Conservation (phyloP, 176 grass and related monocot species). For the Microstegium vimineum region DNA sequence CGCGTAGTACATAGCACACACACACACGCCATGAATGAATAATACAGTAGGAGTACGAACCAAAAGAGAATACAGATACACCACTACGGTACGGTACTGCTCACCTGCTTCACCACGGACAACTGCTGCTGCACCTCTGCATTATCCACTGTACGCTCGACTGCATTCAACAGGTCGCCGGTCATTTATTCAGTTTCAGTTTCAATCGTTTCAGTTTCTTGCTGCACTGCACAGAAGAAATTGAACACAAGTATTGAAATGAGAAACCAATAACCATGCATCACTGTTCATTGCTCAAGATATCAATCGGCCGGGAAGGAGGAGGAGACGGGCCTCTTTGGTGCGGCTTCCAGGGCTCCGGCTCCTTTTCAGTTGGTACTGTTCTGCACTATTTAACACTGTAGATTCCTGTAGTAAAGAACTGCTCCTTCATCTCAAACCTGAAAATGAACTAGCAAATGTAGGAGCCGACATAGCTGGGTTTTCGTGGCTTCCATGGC, state of each 20-base stretch:
- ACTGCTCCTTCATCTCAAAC: too few relatives aligned
- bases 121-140: neutral
- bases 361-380: too few relatives aligned
- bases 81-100: neutral
- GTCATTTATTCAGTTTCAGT: neutral
- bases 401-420: too few relatives aligned
- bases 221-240: neutral
- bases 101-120: neutral
- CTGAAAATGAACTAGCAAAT: too few relatives aligned
- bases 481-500: too few relatives aligned
- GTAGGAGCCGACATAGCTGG: too few relatives aligned
- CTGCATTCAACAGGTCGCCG: neutral
- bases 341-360: too few relatives aligned
- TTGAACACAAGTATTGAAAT: neutral
- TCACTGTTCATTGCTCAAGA: neutral
- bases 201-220: neutral
- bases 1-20: too few relatives aligned
- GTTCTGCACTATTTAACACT: too few relatives aligned
- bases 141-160: slow-evolving; percentile 5
- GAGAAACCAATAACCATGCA: neutral
- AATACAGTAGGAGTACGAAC: neutral
- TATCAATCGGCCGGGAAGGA: neutral
- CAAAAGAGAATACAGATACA: neutral
- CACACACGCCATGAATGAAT: too few relatives aligned
- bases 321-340: too few relatives aligned